A percentile compares a stretch with the other conserved stretches of the same genome.
Evolutionary conservation across 2,329 filamentous ascomycete genomes (phyloP).

Genomic region (Aspergillus uvarum): DNA sequence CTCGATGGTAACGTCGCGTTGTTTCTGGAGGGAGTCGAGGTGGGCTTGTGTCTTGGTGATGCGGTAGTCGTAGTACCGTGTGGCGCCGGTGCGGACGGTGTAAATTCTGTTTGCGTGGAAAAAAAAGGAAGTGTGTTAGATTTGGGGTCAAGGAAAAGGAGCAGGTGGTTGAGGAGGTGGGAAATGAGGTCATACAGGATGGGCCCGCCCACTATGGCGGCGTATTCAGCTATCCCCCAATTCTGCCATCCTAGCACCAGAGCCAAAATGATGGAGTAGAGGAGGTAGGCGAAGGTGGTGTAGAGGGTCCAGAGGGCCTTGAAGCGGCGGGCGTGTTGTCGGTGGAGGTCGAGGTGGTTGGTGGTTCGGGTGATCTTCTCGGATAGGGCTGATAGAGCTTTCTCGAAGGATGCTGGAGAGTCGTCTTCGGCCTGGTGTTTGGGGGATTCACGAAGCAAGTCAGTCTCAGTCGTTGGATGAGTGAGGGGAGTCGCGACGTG

Average conservation of each 20-base stretch:
- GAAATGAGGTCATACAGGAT: conserved; percentile 59
- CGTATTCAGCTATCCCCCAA: conserved; percentile 75
- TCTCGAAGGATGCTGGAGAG: conserved; percentile 91
- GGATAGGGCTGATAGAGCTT: conserved; percentile 77
- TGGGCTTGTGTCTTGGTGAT: conserved; percentile 67
- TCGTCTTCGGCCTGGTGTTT: conserved; percentile 66
- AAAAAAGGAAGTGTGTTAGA: not conserved
- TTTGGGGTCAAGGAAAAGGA: not conserved
- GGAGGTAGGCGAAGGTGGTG: conserved; percentile 82
- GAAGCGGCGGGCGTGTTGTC: conserved; percentile 71
- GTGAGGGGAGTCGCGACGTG: not conserved
- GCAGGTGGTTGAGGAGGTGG: not conserved
- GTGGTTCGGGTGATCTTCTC: conserved; percentile 76
- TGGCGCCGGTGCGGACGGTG: conserved; percentile 63
- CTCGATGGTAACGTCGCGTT: conserved; percentile 84
- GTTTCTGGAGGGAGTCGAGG: conserved; percentile 72
- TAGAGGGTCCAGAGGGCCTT: conserved; percentile 90
- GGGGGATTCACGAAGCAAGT: not conserved
- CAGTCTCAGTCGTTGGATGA: not conserved
- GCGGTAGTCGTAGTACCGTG: conserved; percentile 76
- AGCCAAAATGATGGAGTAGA: conserved; percentile 77
- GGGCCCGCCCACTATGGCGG: conserved; percentile 74
- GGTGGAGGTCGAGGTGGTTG: conserved; percentile 69
- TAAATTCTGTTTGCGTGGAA: conserved; percentile 67
- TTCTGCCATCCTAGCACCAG: conserved; percentile 82